Conservation (phyloP, 1,139 yeast genomes). For the Suhomyces anneliseae region DNA sequence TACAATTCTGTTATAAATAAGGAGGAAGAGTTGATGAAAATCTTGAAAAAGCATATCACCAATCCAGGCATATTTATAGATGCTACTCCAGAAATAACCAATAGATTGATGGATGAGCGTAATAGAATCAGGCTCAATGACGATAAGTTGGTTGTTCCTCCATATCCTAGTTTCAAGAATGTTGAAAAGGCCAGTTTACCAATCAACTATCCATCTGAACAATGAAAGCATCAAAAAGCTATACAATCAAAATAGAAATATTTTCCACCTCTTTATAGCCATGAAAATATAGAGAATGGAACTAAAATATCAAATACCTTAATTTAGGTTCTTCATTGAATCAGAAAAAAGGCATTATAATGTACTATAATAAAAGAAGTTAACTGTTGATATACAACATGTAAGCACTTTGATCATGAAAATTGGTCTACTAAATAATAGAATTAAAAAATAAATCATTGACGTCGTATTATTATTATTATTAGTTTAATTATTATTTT, state of each 20-base stretch:
- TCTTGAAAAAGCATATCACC: conserved; percentile 50
- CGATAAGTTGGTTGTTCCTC: conserved; percentile 27
- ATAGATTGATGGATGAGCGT: conserved; percentile 35
- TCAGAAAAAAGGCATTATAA: not conserved
- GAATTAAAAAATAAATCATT: too few relatives aligned
- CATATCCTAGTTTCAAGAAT: conserved; percentile 58
- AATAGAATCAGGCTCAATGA: conserved; percentile 25
- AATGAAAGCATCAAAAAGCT: not conserved
- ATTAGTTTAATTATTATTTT: too few relatives aligned
- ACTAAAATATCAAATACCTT: too few relatives aligned
- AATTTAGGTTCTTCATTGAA: not conserved
- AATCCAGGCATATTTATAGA: conserved; percentile 59
- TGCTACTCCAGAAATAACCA: conserved; percentile 56
- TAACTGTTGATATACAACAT: too few relatives aligned
- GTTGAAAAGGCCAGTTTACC: conserved; percentile 57
- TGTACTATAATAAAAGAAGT: too few relatives aligned
- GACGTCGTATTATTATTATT: too few relatives aligned
- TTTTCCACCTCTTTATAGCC: too few relatives aligned
- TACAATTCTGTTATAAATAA: conserved; percentile 9
- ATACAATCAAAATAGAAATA: not conserved
- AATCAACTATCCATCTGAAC: conserved; percentile 29
- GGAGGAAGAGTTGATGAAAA: conserved; percentile 33
- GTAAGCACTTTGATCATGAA: too few relatives aligned
- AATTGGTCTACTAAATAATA: too few relatives aligned
- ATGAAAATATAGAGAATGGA: too few relatives aligned